Base-by-base conservation (phyloP, 257 asterid species). In the Ilex aquifolium region DNA sequence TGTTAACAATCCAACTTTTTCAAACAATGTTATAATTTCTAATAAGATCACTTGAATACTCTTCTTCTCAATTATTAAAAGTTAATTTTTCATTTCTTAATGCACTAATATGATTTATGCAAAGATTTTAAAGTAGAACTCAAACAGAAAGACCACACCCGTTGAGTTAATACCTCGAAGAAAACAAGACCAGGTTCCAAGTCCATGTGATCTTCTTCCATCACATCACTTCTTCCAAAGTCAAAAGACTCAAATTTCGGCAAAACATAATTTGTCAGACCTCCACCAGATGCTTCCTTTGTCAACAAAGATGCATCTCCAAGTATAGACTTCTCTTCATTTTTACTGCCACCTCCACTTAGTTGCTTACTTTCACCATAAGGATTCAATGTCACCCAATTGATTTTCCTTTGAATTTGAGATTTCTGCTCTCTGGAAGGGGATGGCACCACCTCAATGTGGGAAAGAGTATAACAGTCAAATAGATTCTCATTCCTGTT, bases 121-220 rank as follows among this genome's bases (percentile, higher is more conserved):
- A 36, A 8, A 36, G 8, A 36, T 8, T 36, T 36, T 36, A 36
- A 36, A 36, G 42, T 36, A 36, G 0, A 36, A 36, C 42, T 36
- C 42, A 36, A 0, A 36, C 42, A 36, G 7, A 36, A 21, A 8
- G 7, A 36, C 42, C 42, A 36, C 42, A 36, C 8, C 42, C 5
- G 42, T 5, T 36, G 65, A 49, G 29, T 30, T 52, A 68, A 68
- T 79, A 93, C 99, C 99, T 93, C 97, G 69, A 93, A 93, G 87
- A 79, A 90, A 50, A 93, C 88, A 74, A 93, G 99, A 74, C 97
- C 99, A 54, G 94, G 90, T 75, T 93, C 97, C 83, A 82, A 72
- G 70, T 86, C 95, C 96, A 93, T 90, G 65, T 82, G 69, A 80
- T 90, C 99, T 82, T 93, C 99, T 74, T 93, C 99, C 99, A 93